These are phyloP conservation scores for Botrytis fabae DNA, from an alignment of 2,329 filamentous ascomycete species.

Conservation along the genomic window DNA sequence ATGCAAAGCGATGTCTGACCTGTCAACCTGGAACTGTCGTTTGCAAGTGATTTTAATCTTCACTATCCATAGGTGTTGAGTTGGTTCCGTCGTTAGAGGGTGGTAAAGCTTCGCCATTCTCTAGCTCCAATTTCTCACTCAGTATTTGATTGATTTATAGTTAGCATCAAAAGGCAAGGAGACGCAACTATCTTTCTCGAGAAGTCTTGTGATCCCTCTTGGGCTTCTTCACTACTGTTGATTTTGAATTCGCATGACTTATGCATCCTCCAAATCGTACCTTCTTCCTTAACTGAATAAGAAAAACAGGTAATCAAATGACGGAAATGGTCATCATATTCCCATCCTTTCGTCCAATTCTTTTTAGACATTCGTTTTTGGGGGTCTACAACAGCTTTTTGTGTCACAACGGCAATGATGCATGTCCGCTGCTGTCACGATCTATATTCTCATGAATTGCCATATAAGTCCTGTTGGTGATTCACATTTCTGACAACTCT, in stretches of 20 bases:
- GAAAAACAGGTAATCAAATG: neutral
- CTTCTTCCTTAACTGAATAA: neutral
- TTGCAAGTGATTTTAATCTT: neutral
- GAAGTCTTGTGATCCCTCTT: neutral
- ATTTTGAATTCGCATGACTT: neutral
- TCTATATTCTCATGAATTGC: neutral
- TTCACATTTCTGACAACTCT: neutral
- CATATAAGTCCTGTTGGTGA: neutral
- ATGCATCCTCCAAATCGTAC: neutral
- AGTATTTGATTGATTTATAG: neutral
- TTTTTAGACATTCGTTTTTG: neutral
- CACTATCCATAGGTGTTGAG: neutral
- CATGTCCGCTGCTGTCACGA: neutral
- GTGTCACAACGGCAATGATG: neutral
- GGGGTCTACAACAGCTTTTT: neutral
- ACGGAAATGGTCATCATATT: neutral
- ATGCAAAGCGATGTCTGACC: neutral
- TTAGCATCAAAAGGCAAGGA: neutral
- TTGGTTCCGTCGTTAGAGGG: neutral
- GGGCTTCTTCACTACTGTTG: neutral
- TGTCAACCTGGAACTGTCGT: neutral
- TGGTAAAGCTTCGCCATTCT: neutral
- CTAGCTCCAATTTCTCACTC: neutral
- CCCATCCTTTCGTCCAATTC: neutral
- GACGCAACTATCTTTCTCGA: neutral